These are phyloP conservation scores for Craspedostauros australis DNA, from an alignment of 108 stramenopile species.

Conservation along the genomic window DNA sequence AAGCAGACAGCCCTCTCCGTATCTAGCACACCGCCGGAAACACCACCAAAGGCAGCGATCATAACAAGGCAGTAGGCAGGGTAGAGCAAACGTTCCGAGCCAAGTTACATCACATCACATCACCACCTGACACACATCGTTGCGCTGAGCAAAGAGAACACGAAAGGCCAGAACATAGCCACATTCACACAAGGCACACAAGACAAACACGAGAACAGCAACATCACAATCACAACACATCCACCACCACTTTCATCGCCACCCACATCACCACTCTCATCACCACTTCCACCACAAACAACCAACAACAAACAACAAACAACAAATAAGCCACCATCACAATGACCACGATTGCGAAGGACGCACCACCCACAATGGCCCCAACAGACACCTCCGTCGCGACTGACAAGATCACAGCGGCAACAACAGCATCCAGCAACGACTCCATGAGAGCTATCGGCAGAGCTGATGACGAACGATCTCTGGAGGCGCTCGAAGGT, in stretches of 20 bases:
- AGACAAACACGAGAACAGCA: not conserved
- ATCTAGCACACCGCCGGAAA: too few relatives aligned
- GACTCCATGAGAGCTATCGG: conserved; percentile 9
- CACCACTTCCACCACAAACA: too few relatives aligned
- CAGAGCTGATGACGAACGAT: conserved; percentile 8
- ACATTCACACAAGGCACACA: not conserved
- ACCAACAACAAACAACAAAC: too few relatives aligned
- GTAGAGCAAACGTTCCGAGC: too few relatives aligned
- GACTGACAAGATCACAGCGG: conserved; percentile 19
- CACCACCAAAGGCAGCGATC: too few relatives aligned
- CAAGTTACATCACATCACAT: too few relatives aligned
- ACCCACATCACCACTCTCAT: not conserved
- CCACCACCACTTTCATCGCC: not conserved
- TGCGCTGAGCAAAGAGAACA: not conserved
- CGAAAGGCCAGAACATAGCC: not conserved
- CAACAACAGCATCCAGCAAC: conserved; percentile 15
- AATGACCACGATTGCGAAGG: not conserved
- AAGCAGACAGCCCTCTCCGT: too few relatives aligned
- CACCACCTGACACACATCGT: too few relatives aligned
- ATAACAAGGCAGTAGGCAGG: too few relatives aligned
- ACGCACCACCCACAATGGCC: not conserved
- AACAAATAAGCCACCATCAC: too few relatives aligned
- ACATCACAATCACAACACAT: not conserved
- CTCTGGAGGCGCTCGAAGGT: not conserved
- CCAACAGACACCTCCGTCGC: conserved; percentile 22